Conservation (phyloP, 257 asterid species). For the Gentiana dahurica region DNA sequence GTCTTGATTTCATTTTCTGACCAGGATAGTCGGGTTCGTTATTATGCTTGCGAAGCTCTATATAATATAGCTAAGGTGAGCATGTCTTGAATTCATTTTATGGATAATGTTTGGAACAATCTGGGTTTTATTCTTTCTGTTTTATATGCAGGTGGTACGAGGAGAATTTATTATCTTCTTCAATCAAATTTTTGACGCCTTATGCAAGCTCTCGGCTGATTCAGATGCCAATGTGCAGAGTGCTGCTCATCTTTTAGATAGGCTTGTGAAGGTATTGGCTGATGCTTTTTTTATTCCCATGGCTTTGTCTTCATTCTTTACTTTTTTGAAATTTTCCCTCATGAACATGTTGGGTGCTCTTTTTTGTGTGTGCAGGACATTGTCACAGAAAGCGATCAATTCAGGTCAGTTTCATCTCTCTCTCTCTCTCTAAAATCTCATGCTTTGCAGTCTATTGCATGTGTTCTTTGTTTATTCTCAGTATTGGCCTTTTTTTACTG, state of each 20-base stretch:
- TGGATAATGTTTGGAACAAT: conserved; percentile 10
- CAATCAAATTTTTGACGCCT: conserved; percentile 91
- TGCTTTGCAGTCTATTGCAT: too few species aligned
- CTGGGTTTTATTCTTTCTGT: conserved; percentile 16
- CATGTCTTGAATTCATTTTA: conserved; percentile 1
- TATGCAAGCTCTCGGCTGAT: conserved; percentile 98
- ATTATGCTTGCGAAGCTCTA: conserved; percentile 97
- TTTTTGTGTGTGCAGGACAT: conserved; percentile 61
- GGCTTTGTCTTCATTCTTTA: background rate
- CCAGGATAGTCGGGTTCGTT: conserved; percentile 98
- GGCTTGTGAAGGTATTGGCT: conserved; percentile 82
- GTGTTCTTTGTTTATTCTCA: conserved; percentile 3
- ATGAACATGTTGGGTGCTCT: background rate
- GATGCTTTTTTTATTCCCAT: conserved; percentile 1
- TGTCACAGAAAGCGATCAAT: conserved; percentile 98
- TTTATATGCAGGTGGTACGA: conserved; percentile 77
- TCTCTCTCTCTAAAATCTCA: conserved; percentile 4
- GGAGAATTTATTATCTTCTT: conserved; percentile 97
- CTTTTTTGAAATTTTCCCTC: background rate
- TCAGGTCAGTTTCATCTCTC: conserved; percentile 50
- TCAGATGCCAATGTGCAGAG: conserved; percentile 96
- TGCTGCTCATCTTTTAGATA: conserved; percentile 99
- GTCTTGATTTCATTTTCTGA: conserved; percentile 80
- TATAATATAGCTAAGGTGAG: conserved; percentile 98
- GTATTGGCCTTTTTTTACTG: background rate